phyloP scores from a whole-genome alignment of 352 stramenopile species.

The Blastocystis sp. region DNA sequence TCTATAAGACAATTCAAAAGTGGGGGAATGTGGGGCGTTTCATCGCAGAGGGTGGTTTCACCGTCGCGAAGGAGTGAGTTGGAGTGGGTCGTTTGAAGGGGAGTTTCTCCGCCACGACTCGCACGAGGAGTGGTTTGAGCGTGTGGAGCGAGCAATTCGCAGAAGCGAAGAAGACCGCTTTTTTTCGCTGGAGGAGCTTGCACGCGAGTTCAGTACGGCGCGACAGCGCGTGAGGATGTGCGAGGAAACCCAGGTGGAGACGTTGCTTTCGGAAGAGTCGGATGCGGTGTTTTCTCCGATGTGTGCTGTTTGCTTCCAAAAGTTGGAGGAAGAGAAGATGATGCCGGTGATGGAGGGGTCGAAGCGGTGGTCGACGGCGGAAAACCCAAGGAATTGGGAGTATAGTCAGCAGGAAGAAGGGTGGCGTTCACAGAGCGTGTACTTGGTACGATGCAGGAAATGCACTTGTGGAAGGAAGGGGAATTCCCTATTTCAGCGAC shows the following conservation, averaged over 20 bases:
- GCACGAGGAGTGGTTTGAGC: neutral
- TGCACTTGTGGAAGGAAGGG: neutral
- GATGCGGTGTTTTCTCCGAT: neutral
- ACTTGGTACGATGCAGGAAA: neutral
- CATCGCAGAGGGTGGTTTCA: neutral
- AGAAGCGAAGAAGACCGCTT: neutral
- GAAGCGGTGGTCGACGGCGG: neutral
- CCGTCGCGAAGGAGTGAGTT: neutral
- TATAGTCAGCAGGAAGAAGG: neutral
- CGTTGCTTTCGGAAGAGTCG: neutral
- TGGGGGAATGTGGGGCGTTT: neutral
- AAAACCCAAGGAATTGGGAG: neutral
- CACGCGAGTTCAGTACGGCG: neutral
- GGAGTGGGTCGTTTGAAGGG: neutral
- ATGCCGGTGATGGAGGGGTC: neutral
- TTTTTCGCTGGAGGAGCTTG: neutral
- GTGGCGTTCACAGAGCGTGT: neutral
- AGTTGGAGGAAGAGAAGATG: neutral
- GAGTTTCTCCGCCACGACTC: neutral
- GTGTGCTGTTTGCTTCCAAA: neutral
- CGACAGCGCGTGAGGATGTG: neutral
- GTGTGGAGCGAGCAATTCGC: neutral
- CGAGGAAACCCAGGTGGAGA: neutral
- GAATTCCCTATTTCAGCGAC: neutral
- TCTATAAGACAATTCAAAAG: neutral